These are phyloP conservation scores for Rugonectria rugulosa DNA, from an alignment of 2,329 filamentous ascomycete genomes.

Conservation along the genomic window DNA sequence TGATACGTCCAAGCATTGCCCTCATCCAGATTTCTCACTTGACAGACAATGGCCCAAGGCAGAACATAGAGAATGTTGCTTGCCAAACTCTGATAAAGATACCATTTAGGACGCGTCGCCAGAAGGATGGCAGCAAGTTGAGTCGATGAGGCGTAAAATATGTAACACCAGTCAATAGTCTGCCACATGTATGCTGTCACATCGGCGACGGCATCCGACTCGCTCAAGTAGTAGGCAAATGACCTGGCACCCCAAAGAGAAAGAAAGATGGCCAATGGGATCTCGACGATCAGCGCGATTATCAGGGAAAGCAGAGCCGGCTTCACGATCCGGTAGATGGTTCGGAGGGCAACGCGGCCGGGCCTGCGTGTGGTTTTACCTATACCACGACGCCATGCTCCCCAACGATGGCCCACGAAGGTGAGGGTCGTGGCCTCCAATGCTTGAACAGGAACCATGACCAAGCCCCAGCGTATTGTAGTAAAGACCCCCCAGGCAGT, in stretches of 20 bases:
- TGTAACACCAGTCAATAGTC: slow-evolving; percentile 71
- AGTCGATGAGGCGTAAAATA: slow-evolving; percentile 71
- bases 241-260: neutral
- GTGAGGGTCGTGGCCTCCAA: slow-evolving; percentile 70
- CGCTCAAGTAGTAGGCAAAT: too few species aligned
- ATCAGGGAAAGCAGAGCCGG: neutral
- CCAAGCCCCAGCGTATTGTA: slow-evolving; percentile 75
- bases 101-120: slow-evolving; percentile 71
- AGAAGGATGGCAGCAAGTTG: slow-evolving; percentile 71
- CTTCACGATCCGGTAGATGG: neutral
- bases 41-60: slow-evolving; percentile 73
- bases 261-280: too few species aligned
- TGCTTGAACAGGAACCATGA: slow-evolving; percentile 76
- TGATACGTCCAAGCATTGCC: slow-evolving; percentile 73
- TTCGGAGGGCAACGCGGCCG: neutral
- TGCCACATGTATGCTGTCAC: slow-evolving; percentile 73
- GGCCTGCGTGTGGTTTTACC: neutral
- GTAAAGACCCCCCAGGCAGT: slow-evolving; percentile 79
- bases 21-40: slow-evolving; percentile 53
- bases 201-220: slow-evolving; percentile 14
- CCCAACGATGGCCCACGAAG: slow-evolving; percentile 74
- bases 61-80: slow-evolving; percentile 75
- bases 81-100: slow-evolving; percentile 70
- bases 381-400: slow-evolving; percentile 49
- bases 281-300: neutral